These are phyloP conservation scores for Candida tammaniensis DNA, from an alignment of 805 yeast species.

Conservation along the genomic window DNA sequence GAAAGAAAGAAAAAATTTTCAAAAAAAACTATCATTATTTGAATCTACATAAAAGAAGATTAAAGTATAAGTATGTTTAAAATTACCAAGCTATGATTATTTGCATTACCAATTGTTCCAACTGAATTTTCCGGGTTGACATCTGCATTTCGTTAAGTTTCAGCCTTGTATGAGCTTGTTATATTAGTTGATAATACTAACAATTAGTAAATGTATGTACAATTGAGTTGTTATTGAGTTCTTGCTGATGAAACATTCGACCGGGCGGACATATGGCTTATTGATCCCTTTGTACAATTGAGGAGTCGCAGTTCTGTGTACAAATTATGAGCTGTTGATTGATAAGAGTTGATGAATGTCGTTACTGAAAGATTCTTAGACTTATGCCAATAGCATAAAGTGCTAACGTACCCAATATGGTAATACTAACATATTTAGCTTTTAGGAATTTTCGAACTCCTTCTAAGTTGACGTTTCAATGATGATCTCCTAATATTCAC, in stretches of 20 bases:
- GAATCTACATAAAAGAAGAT: conserved; percentile 3
- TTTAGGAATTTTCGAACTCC: too few relatives aligned
- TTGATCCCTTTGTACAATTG: conserved; percentile 41
- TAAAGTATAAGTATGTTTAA: conserved; percentile 7
- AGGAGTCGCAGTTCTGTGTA: conserved; percentile 48
- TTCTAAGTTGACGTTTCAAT: too few relatives aligned
- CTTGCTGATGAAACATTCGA: conserved; percentile 43
- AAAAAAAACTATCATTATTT: not conserved
- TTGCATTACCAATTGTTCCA: conserved; percentile 52
- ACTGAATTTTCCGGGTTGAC: conserved; percentile 50
- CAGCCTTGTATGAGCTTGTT: conserved; percentile 50
- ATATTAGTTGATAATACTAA: conserved; percentile 16
- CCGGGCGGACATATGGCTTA: conserved; percentile 51
- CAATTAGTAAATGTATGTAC: conserved; percentile 19
- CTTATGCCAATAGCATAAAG: too few relatives aligned
- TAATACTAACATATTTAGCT: not conserved
- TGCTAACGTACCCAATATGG: too few relatives aligned
- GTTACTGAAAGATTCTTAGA: too few relatives aligned
- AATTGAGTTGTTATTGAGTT: conserved; percentile 6
- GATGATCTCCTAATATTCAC: conserved; percentile 47
- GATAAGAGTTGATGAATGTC: conserved; percentile 45
- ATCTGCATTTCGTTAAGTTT: conserved; percentile 50
- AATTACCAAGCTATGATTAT: conserved; percentile 43
- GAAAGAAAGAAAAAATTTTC: conserved; percentile 5
- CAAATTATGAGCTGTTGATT: conserved; percentile 42